phyloP scores from a whole-genome alignment of 2,329 filamentous ascomycete genomes.

The Lecanicillium sp. region DNA sequence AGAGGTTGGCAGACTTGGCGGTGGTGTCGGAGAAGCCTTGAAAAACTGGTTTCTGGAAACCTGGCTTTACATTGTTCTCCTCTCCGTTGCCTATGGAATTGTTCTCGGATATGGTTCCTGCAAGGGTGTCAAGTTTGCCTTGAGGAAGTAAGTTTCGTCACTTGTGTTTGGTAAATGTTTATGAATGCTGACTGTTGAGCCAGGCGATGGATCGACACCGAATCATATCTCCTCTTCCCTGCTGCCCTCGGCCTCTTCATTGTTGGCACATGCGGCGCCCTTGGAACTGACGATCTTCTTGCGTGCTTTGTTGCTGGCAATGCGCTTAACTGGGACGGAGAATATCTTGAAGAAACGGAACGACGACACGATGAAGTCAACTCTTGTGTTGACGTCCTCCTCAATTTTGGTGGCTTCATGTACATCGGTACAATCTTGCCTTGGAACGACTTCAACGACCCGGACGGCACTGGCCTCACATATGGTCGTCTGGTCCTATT shows the following conservation, averaged over 20 bases:
- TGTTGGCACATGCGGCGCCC: conserved; percentile 46
- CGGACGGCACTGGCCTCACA: conserved; percentile 44
- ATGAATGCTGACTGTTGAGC: not conserved
- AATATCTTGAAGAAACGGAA: conserved; percentile 47
- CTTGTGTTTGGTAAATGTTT: not conserved
- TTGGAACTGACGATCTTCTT: conserved; percentile 52
- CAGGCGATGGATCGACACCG: conserved; percentile 46
- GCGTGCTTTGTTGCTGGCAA: conserved; percentile 53
- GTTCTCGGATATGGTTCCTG: conserved; percentile 40
- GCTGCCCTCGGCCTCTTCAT: conserved; percentile 46
- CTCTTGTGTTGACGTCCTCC: conserved; percentile 44
- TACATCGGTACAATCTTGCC: conserved; percentile 49
- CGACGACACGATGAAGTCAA: conserved; percentile 54
- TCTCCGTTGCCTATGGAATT: conserved; percentile 43
- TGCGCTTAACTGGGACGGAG: conserved; percentile 53
- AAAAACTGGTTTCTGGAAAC: conserved; percentile 52
- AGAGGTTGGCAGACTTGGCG: conserved; percentile 42
- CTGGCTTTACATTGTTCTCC: conserved; percentile 48
- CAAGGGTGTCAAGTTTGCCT: conserved; percentile 34
- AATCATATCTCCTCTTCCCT: conserved; percentile 45
- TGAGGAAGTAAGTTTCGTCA: conserved; percentile 19
- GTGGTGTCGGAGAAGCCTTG: conserved; percentile 41
- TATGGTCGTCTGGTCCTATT: conserved; percentile 39
- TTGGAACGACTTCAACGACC: conserved; percentile 45
- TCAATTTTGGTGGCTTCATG: conserved; percentile 54